These are phyloP conservation scores for Clausena lansium DNA, from an alignment of 345 rosid genomes.

Conservation along the genomic window DNA sequence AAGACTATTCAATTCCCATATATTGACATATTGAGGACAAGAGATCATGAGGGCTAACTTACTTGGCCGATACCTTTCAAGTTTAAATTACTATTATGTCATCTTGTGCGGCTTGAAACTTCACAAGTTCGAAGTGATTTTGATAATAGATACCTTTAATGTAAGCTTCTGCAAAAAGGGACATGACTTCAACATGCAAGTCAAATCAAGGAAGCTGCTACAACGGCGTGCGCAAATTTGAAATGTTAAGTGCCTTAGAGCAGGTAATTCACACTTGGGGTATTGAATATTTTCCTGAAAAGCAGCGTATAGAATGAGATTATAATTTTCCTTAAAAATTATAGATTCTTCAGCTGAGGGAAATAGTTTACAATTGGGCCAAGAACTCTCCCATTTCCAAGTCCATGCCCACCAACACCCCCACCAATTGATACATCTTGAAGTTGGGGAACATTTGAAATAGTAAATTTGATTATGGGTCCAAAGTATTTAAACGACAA, in stretches of 20 bases:
- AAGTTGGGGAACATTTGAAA: neutral
- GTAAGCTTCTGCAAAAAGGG: neutral
- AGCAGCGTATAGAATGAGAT: neutral
- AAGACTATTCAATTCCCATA: too few relatives aligned
- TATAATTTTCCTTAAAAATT: too few relatives aligned
- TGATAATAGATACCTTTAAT: neutral
- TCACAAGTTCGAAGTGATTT: neutral
- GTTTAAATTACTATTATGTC: neutral
- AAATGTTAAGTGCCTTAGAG: neutral
- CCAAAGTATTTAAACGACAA: neutral
- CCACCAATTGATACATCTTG: neutral
- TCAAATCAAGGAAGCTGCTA: neutral
- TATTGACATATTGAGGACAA: too few relatives aligned
- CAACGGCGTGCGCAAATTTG: neutral
- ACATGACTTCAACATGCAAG: neutral
- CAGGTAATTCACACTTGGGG: neutral
- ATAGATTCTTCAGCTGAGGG: neutral
- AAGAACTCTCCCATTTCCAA: neutral
- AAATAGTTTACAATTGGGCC: neutral
- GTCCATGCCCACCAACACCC: neutral
- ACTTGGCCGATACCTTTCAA: too few relatives aligned
- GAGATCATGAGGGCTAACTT: too few relatives aligned
- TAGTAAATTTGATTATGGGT: neutral
- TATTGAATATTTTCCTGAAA: neutral
- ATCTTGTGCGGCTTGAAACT: neutral